These are phyloP conservation scores for Termitomyces sp. DNA, from an alignment of 768 basidiomycete genomes.

Conservation along the genomic window DNA sequence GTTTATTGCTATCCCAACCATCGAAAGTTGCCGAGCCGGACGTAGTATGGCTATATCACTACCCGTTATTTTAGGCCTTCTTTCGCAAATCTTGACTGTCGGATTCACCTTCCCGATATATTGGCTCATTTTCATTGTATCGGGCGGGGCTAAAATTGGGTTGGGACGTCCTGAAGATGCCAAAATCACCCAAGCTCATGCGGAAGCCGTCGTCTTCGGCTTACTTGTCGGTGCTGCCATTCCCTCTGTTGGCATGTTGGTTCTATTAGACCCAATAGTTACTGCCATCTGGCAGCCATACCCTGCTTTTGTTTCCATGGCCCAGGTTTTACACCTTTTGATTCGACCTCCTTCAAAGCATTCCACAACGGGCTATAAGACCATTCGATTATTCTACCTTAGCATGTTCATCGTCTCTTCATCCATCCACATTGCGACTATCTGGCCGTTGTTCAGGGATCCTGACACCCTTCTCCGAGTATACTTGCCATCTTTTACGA, in stretches of 20 bases:
- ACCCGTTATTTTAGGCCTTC: conserved; percentile 34
- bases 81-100: conserved; percentile 36
- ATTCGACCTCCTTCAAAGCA: conserved; percentile 29
- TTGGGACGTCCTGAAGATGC: conserved; percentile 11
- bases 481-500: conserved; percentile 29
- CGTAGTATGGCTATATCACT: conserved; percentile 29
- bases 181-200: conserved; percentile 37
- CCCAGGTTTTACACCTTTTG: conserved; percentile 30
- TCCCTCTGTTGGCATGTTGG: conserved; percentile 41
- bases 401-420: conserved; percentile 34
- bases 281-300: conserved; percentile 53
- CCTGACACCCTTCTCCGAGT: conserved; percentile 23
- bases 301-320: conserved; percentile 41
- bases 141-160: conserved; percentile 24
- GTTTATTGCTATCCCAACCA: conserved; percentile 33
- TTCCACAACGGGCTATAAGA: conserved; percentile 29
- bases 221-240: conserved; percentile 37
- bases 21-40: conserved; percentile 38
- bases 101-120: conserved; percentile 43
- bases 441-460: conserved; percentile 30
- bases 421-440: conserved; percentile 33
- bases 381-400: conserved; percentile 33
- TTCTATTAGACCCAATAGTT: conserved; percentile 32
- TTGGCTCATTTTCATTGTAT: conserved; percentile 38
- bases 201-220: conserved; percentile 48